Percentiles rank a stretch among this genome's conserved stretches.
Evolutionary conservation across 2,329 filamentous ascomycete species (phyloP).

Genomic region (Calonectria montana): DNA sequence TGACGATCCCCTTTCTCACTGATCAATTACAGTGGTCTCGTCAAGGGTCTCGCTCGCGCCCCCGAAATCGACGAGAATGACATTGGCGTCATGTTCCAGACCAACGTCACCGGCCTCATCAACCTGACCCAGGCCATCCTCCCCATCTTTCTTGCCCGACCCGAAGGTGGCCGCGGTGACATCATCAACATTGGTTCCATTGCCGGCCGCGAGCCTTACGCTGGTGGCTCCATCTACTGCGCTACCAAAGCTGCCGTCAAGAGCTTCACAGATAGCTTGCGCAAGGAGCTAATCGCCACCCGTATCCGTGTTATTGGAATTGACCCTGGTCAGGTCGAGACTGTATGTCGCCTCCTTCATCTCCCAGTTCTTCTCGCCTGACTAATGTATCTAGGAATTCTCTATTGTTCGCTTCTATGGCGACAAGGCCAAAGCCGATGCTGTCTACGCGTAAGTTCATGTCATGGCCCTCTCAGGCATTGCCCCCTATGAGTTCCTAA

Average conservation of each 20-base stretch:
- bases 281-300: constrained; percentile 85
- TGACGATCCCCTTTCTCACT: constrained; percentile 22
- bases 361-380: neutral
- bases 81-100: constrained; percentile 87
- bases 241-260: constrained; percentile 91
- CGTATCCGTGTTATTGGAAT: constrained; percentile 87
- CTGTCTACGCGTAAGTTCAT: constrained; percentile 81
- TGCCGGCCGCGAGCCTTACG: constrained; percentile 86
- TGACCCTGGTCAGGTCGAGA: constrained; percentile 94
- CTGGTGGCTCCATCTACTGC: constrained; percentile 91
- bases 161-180: constrained; percentile 83
- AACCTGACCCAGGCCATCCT: constrained; percentile 95
- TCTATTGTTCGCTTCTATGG: constrained; percentile 89
- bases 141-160: constrained; percentile 81
- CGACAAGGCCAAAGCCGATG: constrained; percentile 89
- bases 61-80: constrained; percentile 86
- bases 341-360: constrained; percentile 59
- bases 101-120: constrained; percentile 95
- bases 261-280: constrained; percentile 83
- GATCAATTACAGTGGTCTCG: constrained; percentile 73
- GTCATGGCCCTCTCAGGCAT: neutral
- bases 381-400: constrained; percentile 71
- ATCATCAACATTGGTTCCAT: constrained; percentile 96
- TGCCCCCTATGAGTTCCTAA: neutral
- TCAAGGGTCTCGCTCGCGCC: constrained; percentile 87